Evolutionary conservation across 306 rosid species (phyloP), one percentile per base, ranked within the genome.

Genomic region (Ochetophila trinervis): DNA sequence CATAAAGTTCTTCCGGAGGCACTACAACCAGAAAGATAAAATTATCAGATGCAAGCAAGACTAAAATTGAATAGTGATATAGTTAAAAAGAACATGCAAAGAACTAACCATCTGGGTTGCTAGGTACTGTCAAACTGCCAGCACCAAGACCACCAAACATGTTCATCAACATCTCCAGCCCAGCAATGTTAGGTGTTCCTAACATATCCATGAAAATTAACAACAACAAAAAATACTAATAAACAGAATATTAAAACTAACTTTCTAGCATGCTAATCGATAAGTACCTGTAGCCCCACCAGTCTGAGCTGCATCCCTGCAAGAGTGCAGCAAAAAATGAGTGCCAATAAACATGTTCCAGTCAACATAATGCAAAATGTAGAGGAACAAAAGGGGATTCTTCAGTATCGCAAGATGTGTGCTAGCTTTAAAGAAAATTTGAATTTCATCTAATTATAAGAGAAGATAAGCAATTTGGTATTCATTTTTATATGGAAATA

Each of bases 81-180:
- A 5, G 22, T 14, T 8, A 35, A 45, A 37, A n/a, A 49, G 36
- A 15, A 57, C 32, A 23, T 53, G 32, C 14, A 23, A 16, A 7
- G 16, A 48, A 37, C 81, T 57, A 78, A 85, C 90, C 87, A 48
- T 79, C 65, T 9, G 88, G 73, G 67, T 73, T 81, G 78, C 51
- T 77, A 5, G 89, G 79, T 36, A 51, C 74, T 35, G 77, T 63
- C 72, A 79, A 62, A 62, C 83, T 56, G 27, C 87, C 90, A 30
- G 83, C 74, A 12, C 90, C 87, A 30, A 85, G 90, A 56, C 90
- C 87, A 62, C 90, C 83, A 55, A 85, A 82, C 85, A 85, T 80
- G 80, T 76, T 79, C 85, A 79, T 79, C 77, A 85, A 37, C 71
- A 82, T 44, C 63, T 85, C 90, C 73, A 85, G 64, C 51, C 76